Evolutionary conservation across 805 yeast genomes (phyloP).

Genomic region (Spathaspora sp.): DNA sequence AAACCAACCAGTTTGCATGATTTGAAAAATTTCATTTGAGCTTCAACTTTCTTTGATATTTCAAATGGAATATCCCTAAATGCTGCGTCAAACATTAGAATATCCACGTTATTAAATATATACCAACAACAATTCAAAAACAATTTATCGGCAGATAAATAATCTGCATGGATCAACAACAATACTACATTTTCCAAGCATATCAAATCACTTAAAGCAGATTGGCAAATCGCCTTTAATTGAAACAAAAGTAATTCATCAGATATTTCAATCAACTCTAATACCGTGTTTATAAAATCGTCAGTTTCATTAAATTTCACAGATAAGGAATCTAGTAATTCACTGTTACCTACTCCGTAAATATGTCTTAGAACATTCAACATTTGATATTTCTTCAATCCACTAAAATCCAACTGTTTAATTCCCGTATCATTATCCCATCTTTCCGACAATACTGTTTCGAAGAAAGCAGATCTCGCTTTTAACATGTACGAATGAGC

Average conservation of each 20-base stretch:
- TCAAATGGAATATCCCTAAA: constrained; percentile 26
- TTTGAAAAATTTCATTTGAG: constrained; percentile 22
- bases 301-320: constrained; percentile 17
- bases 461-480: constrained; percentile 61
- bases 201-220: constrained; percentile 53
- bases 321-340: constrained; percentile 33
- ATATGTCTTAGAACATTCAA: constrained; percentile 49
- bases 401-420: constrained; percentile 39
- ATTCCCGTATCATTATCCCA: constrained; percentile 41
- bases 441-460: constrained; percentile 47
- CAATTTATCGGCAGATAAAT: constrained; percentile 50
- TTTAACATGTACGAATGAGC: constrained; percentile 53
- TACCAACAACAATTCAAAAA: constrained; percentile 64
- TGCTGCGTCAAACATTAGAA: constrained; percentile 48
- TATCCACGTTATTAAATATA: constrained; percentile 60
- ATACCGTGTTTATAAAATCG: constrained; percentile 48
- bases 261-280: constrained; percentile 57
- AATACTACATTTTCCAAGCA: constrained; percentile 56
- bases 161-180: constrained; percentile 52
- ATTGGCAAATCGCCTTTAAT: constrained; percentile 59
- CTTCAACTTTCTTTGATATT: constrained; percentile 23
- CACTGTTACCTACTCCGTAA: constrained; percentile 48
- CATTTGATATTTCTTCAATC: constrained; percentile 42
- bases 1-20: constrained; percentile 23
- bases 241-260: constrained; percentile 62